Conservation (phyloP, 78 protist genomes). For the Parvularia atlantis region DNA sequence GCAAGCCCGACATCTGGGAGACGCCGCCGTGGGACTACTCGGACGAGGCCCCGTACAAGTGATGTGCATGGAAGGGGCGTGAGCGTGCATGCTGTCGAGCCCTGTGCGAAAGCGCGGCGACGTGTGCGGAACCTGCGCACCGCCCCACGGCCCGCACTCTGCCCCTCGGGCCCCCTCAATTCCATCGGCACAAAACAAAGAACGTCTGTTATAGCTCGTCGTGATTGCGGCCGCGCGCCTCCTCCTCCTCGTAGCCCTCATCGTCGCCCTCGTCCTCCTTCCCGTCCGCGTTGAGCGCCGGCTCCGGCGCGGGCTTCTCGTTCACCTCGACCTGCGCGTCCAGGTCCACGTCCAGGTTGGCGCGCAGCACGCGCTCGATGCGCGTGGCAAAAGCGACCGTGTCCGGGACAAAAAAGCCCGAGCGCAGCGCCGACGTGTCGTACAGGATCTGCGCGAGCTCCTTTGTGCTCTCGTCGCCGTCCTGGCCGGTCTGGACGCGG, state of each 20-base stretch:
- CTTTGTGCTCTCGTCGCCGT: conserved; percentile 2
- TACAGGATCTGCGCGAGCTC: conserved; percentile 61
- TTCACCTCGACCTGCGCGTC: conserved; percentile 40
- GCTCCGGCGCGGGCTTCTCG: conserved; percentile 12
- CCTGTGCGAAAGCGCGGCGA: no score
- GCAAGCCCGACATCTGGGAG: no score
- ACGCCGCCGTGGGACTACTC: no score
- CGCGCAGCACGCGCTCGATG: conserved; percentile 42
- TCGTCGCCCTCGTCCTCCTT: conserved; percentile 11
- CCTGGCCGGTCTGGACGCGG: conserved; percentile 14
- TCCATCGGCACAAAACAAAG: no score
- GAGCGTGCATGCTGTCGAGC: no score
- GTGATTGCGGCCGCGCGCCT: background rate
- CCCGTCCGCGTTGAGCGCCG: conserved; percentile 13
- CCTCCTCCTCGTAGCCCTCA: background rate
- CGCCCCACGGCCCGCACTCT: no score
- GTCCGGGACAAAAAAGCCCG: conserved; percentile 66
- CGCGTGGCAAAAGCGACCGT: conserved; percentile 54
- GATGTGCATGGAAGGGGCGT: no score
- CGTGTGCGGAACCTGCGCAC: no score
- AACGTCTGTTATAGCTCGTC: conserved; percentile 27
- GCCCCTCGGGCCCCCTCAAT: no score
- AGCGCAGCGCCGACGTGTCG: conserved; percentile 64
- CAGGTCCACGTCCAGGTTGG: conserved; percentile 25
- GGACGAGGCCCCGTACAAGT: no score